Percentiles rank a stretch among this genome's conserved stretches.
Evolutionary conservation across 345 rosid species (phyloP).

Genomic region (Boechera divaricarpa): DNA sequence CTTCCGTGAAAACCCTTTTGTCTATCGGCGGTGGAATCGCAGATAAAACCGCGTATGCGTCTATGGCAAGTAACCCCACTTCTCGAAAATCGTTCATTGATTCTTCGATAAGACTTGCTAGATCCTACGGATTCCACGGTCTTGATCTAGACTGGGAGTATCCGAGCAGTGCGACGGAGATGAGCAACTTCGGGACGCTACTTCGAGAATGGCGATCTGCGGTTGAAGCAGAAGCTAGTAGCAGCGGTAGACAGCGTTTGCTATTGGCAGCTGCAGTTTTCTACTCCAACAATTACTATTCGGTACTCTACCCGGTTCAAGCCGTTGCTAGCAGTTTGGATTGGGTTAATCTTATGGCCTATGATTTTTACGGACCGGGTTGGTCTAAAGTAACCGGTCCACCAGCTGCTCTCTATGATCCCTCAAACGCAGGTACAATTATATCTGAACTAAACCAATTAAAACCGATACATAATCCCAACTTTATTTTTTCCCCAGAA

Average conservation of each 20-base stretch:
- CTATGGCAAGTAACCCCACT: conserved; percentile 58
- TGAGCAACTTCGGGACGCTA: conserved; percentile 53
- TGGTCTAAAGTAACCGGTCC: conserved; percentile 60
- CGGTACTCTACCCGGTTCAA: conserved; percentile 51
- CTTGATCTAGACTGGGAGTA: conserved; percentile 73
- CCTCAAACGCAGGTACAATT: conserved; percentile 42
- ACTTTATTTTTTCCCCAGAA: background rate
- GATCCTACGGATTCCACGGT: conserved; percentile 60
- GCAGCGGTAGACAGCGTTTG: conserved; percentile 42
- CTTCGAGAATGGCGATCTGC: conserved; percentile 56
- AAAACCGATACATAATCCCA: background rate
- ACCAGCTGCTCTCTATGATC: conserved; percentile 65
- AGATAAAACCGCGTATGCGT: conserved; percentile 40
- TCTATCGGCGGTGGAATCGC: conserved; percentile 67
- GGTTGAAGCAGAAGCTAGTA: conserved; percentile 50
- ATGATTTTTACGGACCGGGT: conserved; percentile 63
- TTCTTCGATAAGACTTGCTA: conserved; percentile 57
- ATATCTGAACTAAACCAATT: background rate
- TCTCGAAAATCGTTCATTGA: conserved; percentile 61
- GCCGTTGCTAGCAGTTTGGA: conserved; percentile 53
- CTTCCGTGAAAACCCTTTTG: conserved; percentile 56
- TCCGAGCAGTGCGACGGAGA: conserved; percentile 49
- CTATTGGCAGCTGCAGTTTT: conserved; percentile 63
- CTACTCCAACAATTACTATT: conserved; percentile 37
- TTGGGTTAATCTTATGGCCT: conserved; percentile 69